phyloP scores from a whole-genome alignment of 148 eudicot genomes.

The Rhododendron henanense region DNA sequence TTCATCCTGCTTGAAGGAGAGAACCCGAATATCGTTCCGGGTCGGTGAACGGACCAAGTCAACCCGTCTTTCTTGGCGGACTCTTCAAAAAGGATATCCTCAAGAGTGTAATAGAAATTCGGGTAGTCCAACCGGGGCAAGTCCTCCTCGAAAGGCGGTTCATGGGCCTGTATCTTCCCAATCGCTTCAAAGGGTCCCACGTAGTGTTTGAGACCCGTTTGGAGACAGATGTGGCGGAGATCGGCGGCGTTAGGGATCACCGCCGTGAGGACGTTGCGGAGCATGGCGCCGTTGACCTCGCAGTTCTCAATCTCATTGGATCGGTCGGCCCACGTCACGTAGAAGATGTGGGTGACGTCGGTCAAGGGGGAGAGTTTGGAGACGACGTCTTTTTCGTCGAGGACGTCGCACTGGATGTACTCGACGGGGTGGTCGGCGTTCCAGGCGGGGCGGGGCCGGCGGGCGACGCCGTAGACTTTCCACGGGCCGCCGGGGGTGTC shows the following conservation, averaged over 20 bases:
- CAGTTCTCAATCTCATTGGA: constrained; percentile 13
- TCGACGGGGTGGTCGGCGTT: constrained; percentile 18
- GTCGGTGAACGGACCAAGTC: constrained; percentile 23
- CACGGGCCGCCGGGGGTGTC: constrained; percentile 26
- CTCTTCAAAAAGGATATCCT: constrained; percentile 16
- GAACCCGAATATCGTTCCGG: constrained; percentile 8
- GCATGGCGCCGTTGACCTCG: constrained; percentile 17
- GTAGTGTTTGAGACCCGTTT: constrained; percentile 20
- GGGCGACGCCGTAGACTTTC: constrained; percentile 24
- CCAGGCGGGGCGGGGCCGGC: constrained; percentile 17
- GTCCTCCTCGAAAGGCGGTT: constrained; percentile 16
- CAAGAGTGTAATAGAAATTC: constrained; percentile 20
- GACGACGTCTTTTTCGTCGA: constrained; percentile 1
- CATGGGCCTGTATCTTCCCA: constrained; percentile 9
- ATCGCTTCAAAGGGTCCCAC: constrained; percentile 8
- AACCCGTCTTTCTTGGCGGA: constrained; percentile 1
- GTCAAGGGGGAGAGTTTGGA: constrained; percentile 13
- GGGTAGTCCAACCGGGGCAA: constrained; percentile 10
- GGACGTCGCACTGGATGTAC: constrained; percentile 24
- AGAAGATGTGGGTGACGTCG: constrained; percentile 22
- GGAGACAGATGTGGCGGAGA: constrained; percentile 17
- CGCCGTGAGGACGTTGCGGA: constrained; percentile 7
- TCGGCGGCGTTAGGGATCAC: constrained; percentile 18
- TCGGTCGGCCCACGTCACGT: constrained; percentile 16
- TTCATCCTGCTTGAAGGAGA: constrained; percentile 16